Percentiles rank a stretch among this genome's conserved stretches.
phyloP scores from a whole-genome alignment of 768 basidiomycete genomes.

The Amanita phalloides region DNA sequence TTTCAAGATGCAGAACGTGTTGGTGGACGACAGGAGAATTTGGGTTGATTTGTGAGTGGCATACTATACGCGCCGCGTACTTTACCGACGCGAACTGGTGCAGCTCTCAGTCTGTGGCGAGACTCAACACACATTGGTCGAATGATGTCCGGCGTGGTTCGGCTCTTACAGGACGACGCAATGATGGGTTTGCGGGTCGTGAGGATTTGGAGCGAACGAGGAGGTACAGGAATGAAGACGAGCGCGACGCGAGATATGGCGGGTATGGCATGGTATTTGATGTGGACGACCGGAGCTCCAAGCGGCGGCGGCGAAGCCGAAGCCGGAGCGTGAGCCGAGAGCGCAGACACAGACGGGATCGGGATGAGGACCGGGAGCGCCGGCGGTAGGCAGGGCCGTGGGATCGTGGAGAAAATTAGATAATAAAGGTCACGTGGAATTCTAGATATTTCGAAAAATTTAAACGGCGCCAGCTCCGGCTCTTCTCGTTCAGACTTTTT shows the following conservation, averaged over 20 bases:
- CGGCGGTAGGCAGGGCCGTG: neutral
- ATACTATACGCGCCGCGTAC: slow-evolving; percentile 1
- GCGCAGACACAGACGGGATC: slow-evolving; percentile 17
- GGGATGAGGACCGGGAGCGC: slow-evolving; percentile 27
- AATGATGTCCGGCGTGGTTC: slow-evolving; percentile 56
- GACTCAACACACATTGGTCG: slow-evolving; percentile 73
- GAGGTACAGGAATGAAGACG: slow-evolving; percentile 44
- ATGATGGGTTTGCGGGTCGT: slow-evolving; percentile 55
- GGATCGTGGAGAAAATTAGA: neutral
- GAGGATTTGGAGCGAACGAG: slow-evolving; percentile 66
- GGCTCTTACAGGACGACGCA: slow-evolving; percentile 17
- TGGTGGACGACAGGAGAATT: slow-evolving; percentile 94
- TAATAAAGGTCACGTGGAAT: neutral
- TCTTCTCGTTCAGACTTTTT: neutral
- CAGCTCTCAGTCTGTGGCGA: slow-evolving; percentile 90
- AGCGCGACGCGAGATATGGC: slow-evolving; percentile 18
- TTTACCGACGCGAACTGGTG: slow-evolving; percentile 14
- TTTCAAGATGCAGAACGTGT: slow-evolving; percentile 99
- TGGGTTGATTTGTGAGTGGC: slow-evolving; percentile 93
- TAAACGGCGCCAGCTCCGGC: neutral
- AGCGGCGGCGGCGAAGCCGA: slow-evolving; percentile 38
- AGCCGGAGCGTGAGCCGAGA: slow-evolving; percentile 33
- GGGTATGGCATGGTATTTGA: slow-evolving; percentile 84
- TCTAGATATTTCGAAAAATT: neutral
- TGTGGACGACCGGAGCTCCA: slow-evolving; percentile 19